Conservation (phyloP, 2,329 filamentous ascomycete species). For the Epichloe typhina region DNA sequence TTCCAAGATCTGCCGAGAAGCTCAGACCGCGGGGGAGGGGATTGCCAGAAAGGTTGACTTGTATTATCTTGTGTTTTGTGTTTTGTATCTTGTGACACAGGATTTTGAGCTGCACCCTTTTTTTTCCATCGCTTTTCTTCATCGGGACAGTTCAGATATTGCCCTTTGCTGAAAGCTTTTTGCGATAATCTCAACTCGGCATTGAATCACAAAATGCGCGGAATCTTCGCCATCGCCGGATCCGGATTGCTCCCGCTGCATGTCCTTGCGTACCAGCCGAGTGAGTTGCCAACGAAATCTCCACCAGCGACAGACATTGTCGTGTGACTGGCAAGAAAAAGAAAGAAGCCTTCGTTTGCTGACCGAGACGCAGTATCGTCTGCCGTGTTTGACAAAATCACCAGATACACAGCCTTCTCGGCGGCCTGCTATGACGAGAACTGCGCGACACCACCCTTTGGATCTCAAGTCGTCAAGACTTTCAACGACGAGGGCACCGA, state of each 20-base stretch:
- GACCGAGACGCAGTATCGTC: background rate
- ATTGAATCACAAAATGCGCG: background rate
- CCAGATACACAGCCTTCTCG: background rate
- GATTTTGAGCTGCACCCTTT: no score
- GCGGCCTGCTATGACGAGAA: background rate
- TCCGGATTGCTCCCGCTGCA: slow-evolving; percentile 1
- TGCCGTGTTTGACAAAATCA: slow-evolving; percentile 1
- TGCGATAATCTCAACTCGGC: background rate
- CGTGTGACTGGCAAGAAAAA: no score
- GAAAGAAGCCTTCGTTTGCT: background rate
- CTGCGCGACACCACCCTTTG: background rate
- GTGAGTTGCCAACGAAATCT: background rate
- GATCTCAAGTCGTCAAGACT: background rate
- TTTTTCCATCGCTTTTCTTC: no score
- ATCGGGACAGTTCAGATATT: no score
- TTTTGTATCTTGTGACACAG: no score
- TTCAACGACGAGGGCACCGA: background rate
- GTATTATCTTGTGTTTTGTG: no score
- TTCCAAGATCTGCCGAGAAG: no score
- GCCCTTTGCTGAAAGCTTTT: no score
- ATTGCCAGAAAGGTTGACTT: no score
- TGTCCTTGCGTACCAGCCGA: background rate
- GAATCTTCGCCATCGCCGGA: background rate
- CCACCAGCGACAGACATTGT: no score
- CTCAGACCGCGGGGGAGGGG: no score